Base-by-base conservation (phyloP, 106 monocot species). In the Phalaenopsis equestris region DNA sequence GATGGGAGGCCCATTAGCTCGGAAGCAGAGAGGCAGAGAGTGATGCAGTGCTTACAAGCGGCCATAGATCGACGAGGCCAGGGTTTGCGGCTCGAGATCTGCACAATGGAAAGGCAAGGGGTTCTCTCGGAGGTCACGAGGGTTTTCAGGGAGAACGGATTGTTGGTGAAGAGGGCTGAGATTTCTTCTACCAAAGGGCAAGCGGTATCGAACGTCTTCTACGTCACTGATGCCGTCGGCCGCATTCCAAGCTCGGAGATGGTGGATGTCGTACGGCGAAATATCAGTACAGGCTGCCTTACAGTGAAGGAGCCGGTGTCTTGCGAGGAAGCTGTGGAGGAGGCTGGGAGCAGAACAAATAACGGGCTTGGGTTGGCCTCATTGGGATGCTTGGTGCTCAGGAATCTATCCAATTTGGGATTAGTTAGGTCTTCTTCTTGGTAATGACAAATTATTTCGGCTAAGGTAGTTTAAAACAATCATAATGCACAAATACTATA, bases 91-190 rank as follows among this genome's bases (percentile, higher is more conserved):
- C 14, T 83, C 14, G 87, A 87, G 73, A 70, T 87, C 1, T 72
- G 58, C 18, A 42, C 80, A 15, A 76, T 41, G 39, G 84, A 87
- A 56, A 41, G 57, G 46, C 49, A 12, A 0, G 84, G 82, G 58
- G 76, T 84, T 3, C 79, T 87, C 8, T 75, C 87, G 19, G 87
- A 87, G 12, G 79, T 82, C 7, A 87, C 87, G 1, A 64, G 87
- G 23, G 56, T 67, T 46, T 80, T 87, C 12, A 49, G 87, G 41
- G 87, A 87, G 68, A 82, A 87, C 38, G 84, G 87, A 42, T 72
- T 87, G 68, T 23, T 76, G 17, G 84, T 87, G 37, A 82, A 76
- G 30, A 78, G 76, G 5, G 87, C 87, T 11, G 84, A 87, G 55
- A 79, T 87, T 6, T 79, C 84, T 6, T 79, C 84, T 2, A 84